Percentiles rank a stretch among this genome's conserved stretches.
Conservation (phyloP, 768 basidiomycete genomes). For the Naematelia encephala region DNA sequence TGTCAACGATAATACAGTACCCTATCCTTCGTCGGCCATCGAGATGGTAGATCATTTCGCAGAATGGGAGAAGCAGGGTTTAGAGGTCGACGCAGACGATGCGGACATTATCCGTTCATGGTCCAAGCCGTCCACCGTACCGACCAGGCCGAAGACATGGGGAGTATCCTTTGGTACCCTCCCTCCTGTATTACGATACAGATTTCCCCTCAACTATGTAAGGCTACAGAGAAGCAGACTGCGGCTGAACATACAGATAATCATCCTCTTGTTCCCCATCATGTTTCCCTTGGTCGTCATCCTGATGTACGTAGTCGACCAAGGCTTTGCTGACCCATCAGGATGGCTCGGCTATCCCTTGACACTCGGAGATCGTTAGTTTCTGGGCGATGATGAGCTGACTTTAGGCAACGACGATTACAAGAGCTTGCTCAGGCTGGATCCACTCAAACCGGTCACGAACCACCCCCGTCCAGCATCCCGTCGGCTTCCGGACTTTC, state of each 20-base stretch:
- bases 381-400: not conserved
- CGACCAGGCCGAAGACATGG: not conserved
- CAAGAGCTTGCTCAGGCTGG: constrained; percentile 18
- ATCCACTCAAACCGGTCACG: not conserved
- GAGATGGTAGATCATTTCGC: constrained; percentile 27
- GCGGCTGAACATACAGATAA: constrained; percentile 20
- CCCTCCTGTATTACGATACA: constrained; percentile 33
- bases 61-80: constrained; percentile 20
- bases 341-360: constrained; percentile 21
- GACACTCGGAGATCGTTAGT: constrained; percentile 34
- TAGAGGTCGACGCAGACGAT: constrained; percentile 29
- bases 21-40: constrained; percentile 39
- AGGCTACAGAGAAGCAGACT: constrained; percentile 2
- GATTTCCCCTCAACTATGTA: constrained; percentile 41
- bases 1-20: constrained; percentile 33
- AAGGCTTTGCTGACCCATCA: not conserved
- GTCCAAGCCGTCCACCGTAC: not conserved
- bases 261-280: constrained; percentile 31
- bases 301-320: constrained; percentile 22
- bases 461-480: constrained; percentile 1
- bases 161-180: constrained; percentile 21
- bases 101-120: constrained; percentile 25
- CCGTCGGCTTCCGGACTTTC: constrained; percentile 24
- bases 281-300: constrained; percentile 29
- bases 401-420: constrained; percentile 19